These are phyloP conservation scores for Pseudognaphalium luteoalbum DNA, from an alignment of 129 eudicot genomes.

Conservation along the genomic window DNA sequence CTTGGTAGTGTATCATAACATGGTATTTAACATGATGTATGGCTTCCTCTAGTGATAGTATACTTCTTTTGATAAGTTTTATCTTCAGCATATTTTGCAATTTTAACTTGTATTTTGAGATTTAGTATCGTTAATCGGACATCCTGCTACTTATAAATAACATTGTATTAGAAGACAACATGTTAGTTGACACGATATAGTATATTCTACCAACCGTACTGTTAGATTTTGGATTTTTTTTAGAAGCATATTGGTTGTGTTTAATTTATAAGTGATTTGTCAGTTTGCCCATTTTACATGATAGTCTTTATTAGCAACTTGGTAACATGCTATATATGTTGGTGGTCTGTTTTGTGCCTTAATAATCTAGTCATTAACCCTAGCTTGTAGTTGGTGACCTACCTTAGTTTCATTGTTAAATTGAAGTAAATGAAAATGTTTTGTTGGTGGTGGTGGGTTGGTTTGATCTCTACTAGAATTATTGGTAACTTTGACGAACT, in stretches of 20 bases:
- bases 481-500: constrained; percentile 18
- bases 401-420: constrained; percentile 8
- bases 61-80: not conserved
- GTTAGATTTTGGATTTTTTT: not conserved
- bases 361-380: constrained; percentile 9
- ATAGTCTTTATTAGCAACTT: constrained; percentile 6
- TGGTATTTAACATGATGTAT: not conserved
- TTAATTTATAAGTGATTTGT: not conserved
- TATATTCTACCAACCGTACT: not conserved
- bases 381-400: constrained; percentile 16
- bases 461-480: constrained; percentile 25
- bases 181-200: not conserved
- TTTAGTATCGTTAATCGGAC: not conserved
- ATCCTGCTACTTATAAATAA: not conserved
- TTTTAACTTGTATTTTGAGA: too few species aligned
- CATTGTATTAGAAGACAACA: not conserved
- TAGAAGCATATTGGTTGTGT: not conserved
- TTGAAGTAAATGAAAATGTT: not conserved
- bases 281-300: not conserved
- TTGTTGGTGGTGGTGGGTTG: constrained; percentile 15
- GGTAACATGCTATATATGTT: constrained; percentile 16
- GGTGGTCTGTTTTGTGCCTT: constrained; percentile 20
- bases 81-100: not conserved
- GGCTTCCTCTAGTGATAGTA: not conserved
- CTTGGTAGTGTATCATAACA: not conserved